A percentile compares a stretch with the other conserved stretches of the same genome.
These are phyloP conservation scores for Monascus purpureus DNA, from an alignment of 495 filamentous ascomycete species.

Conservation along the genomic window DNA sequence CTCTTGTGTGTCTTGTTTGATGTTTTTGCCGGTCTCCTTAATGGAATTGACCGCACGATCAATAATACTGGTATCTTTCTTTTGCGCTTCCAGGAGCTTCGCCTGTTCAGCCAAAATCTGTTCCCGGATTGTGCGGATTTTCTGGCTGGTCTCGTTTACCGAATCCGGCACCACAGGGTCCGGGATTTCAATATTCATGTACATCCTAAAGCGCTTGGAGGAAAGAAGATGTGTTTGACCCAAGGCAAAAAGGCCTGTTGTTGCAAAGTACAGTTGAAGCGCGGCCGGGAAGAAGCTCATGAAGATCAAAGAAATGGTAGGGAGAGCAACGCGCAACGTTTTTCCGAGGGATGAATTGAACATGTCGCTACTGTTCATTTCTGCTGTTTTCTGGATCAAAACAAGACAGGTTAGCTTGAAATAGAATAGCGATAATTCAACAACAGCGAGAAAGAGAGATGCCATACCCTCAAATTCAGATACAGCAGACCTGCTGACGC, in stretches of 20 bases:
- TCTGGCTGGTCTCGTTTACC: not conserved
- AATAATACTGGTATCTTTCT: constrained; percentile 6
- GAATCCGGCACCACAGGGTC: not conserved
- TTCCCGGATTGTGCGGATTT: constrained; percentile 13
- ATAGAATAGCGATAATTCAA: not conserved
- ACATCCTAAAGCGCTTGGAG: constrained; percentile 13
- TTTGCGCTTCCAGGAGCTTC: constrained; percentile 1
- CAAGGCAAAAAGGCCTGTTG: constrained; percentile 39
- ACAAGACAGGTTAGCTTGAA: constrained; percentile 1
- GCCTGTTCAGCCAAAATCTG: constrained; percentile 4
- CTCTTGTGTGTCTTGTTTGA: constrained; percentile 3
- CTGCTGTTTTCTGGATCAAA: constrained; percentile 37
- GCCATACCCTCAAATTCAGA: constrained; percentile 41
- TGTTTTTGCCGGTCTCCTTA: constrained; percentile 3
- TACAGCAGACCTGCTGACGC: constrained; percentile 34
- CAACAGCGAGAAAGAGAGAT: not conserved
- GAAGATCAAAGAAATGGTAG: constrained; percentile 45
- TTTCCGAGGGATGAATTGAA: constrained; percentile 22
- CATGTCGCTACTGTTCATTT: constrained; percentile 23
- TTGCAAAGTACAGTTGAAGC: constrained; percentile 59
- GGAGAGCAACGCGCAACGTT: constrained; percentile 41
- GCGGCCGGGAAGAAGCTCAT: constrained; percentile 51
- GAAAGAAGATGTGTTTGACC: constrained; percentile 42
- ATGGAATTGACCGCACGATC: constrained; percentile 5
- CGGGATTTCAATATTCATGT: constrained; percentile 8